A percentile compares a stretch with the other conserved stretches of the same genome.
Evolutionary conservation across 768 basidiomycete genomes (phyloP).

Genomic region (Agaricus subrufescens): DNA sequence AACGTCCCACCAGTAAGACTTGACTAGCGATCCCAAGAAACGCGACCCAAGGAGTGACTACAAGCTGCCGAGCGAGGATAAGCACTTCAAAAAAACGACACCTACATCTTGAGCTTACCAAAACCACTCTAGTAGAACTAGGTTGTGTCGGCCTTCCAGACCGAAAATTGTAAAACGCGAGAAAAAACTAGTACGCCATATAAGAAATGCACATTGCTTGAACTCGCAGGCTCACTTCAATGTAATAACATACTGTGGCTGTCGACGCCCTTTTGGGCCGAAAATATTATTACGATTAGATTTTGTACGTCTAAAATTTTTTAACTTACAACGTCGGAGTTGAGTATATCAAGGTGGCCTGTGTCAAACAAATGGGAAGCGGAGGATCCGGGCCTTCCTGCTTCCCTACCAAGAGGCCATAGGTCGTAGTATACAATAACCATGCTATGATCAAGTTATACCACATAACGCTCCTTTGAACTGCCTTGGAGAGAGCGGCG

Average conservation of each 20-base stretch:
- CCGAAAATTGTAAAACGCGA: neutral
- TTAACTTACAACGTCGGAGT: neutral
- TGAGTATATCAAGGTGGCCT: neutral
- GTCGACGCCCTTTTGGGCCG: neutral
- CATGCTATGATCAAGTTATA: neutral
- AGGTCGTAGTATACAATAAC: neutral
- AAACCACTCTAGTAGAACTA: neutral
- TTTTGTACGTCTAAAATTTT: too few species aligned
- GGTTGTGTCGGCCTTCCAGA: neutral
- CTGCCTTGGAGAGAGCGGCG: neutral
- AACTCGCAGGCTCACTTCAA: neutral
- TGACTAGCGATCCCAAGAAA: neutral
- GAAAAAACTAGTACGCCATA: neutral
- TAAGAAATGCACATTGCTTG: too few species aligned
- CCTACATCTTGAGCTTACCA: neutral
- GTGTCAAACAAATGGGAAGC: neutral
- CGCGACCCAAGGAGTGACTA: neutral
- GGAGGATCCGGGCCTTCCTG: neutral
- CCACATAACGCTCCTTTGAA: neutral
- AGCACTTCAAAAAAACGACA: neutral
- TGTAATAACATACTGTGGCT: slow-evolving; percentile 3
- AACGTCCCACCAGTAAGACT: neutral
- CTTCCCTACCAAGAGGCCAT: neutral
- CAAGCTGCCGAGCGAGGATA: neutral
- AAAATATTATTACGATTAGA: too few species aligned